These are phyloP conservation scores for Penicillium desertorum DNA, from an alignment of 495 filamentous ascomycete genomes.

Conservation along the genomic window DNA sequence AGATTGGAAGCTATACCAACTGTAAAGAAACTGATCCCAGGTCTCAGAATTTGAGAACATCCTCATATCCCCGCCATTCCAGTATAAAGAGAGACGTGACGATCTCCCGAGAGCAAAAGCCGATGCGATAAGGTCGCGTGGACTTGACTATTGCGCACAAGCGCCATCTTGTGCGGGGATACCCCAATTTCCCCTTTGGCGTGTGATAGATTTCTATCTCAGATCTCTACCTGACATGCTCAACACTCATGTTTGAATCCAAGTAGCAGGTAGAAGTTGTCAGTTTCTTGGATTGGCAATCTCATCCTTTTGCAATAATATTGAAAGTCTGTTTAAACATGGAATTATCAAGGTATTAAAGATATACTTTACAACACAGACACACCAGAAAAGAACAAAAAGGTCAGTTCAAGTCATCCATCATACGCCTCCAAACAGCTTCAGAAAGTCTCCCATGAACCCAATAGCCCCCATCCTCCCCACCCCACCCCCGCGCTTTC, in stretches of 20 bases:
- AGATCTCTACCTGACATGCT: too few relatives aligned
- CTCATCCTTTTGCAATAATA: too few relatives aligned
- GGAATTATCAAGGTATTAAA: not conserved
- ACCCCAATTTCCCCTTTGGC: too few relatives aligned
- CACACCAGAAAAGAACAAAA: too few relatives aligned
- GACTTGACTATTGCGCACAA: not conserved
- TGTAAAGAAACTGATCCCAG: not conserved
- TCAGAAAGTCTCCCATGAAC: constrained; percentile 9
- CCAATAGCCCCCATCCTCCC: constrained; percentile 10
- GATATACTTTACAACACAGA: not conserved
- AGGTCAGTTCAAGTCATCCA: constrained; percentile 5
- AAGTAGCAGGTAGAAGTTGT: too few relatives aligned
- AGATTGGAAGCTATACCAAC: not conserved
- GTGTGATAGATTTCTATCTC: too few relatives aligned
- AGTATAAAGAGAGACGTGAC: too few relatives aligned
- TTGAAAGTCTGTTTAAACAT: not conserved
- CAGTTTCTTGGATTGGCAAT: too few relatives aligned
- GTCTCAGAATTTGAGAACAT: not conserved
- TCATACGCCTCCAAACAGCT: constrained; percentile 10
- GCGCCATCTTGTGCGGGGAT: not conserved
- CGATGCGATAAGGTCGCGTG: not conserved
- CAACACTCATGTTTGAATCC: too few relatives aligned
- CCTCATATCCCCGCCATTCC: too few relatives aligned
- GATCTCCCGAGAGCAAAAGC: not conserved
- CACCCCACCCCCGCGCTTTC: constrained; percentile 1